Base-by-base conservation (phyloP, 2,329 filamentous ascomycete genomes). In the Aspergillus latus region DNA sequence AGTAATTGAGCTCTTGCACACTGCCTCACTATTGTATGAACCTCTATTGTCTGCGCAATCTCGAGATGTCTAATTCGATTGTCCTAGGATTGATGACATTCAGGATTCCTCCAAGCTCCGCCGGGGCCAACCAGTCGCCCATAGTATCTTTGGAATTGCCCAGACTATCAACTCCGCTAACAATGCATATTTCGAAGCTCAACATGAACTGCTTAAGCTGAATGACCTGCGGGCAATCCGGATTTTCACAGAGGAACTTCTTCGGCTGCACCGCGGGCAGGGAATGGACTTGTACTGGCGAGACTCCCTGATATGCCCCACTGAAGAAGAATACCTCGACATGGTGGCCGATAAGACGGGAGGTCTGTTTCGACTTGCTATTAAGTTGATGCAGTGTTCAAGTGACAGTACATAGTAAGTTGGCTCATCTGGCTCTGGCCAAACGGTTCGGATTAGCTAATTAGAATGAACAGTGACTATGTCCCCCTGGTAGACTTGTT, bases 401-500 rank as follows among this genome's bases (percentile, higher is more conserved):
- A 74, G 72, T 44, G 56, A 57, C 7, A 21, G 21, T 21, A 21
- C 21, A 21, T 21, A 21, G 67, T 71, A 3, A 69, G 21, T 21
- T 21, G 21, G 21, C 21, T 21, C 21, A 21, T 21, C 21, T 21
- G 21, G 21, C 21, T 21, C 21, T 21, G 21, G 21, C 21, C 21
- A 21, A 21, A 21, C 21, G 21, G 21, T 21, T 21, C 21, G 21
- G 21, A 21, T 21, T 21, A 21, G 21, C 21, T 21, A 21, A 21
- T 21, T 21, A 21, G 21, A 21, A 21, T 21, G 21, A 21, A 59
- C n/a, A 72, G 67, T 46, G 75, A 80, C 59, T 77, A 75, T 50
- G 74, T 77, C 11, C 68, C 90, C 15, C 84, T 99, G n/a, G 90
- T 95, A 67, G 95, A 76, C 54, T 62, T 77, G 42, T 69, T 78